Base-by-base conservation (phyloP, 805 yeast species). In the Phaffomyces thermotolerans region DNA sequence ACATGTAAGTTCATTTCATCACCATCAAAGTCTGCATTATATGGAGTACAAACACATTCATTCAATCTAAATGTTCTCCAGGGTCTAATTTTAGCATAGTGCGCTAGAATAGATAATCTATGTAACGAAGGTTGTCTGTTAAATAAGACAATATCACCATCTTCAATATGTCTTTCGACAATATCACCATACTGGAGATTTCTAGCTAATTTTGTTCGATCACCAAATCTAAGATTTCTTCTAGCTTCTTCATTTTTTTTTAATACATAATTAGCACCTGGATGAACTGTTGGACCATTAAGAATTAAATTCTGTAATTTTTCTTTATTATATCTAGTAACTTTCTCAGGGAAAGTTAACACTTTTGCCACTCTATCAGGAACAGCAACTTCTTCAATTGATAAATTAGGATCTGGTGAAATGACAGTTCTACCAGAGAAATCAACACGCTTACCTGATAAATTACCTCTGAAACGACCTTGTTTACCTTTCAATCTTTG, bases 1-100 rank as follows among this genome's bases (percentile, higher is more conserved):
- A 93, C 99, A 62, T 93, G 99, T 59, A 93, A 72, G 64, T 93
- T 93, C 99, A 93, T 93, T 65, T 93, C 99, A 67, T 93, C 99
- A 67, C 99, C 99, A 65, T 93, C 99, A 62, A 93, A 93, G 76
- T 93, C 99, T 34, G 99, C 99, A 64, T 95, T 95, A 67, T 93
- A 93, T 2, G 99, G 99, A 0, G 99, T 93, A 69, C 99, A 93
- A 9, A 93, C 99, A 82, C 99, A 93, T 66, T 93, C 98, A 62
- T 93, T 93, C 54, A 93, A 73, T 53, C 99, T 74, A 69, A 93
- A 87, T 2, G 99, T 93, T 68, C 99, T 76, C 98, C 98, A 93
- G 0, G 99, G 99, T 59, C 95, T 77, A 55, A 93, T 82, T 60
- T 88, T 90, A 38, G 96, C 99, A 65, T 82, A 90, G 71, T 93